These are phyloP conservation scores for Chrysoporthe puriensis DNA, from an alignment of 2,329 filamentous ascomycete species.

Conservation along the genomic window DNA sequence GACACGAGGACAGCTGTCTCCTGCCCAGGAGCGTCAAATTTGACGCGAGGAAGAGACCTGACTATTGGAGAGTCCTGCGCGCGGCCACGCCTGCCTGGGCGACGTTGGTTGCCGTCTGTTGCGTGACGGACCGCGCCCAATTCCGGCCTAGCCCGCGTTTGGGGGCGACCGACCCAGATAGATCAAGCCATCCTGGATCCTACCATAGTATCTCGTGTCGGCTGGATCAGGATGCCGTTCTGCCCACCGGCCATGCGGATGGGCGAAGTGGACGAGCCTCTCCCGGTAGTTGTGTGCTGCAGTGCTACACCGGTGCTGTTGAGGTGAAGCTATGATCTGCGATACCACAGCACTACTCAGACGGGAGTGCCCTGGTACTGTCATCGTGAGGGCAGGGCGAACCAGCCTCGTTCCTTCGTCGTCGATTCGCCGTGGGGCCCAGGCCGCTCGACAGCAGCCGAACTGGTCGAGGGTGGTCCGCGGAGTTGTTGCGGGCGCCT, in stretches of 20 bases:
- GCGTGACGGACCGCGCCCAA: conserved; percentile 7
- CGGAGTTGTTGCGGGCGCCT: neutral
- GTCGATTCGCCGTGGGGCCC: neutral
- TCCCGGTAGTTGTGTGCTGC: no score
- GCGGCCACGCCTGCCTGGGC: neutral
- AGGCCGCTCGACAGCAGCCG: neutral
- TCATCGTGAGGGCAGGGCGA: neutral
- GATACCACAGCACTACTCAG: neutral
- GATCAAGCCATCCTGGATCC: conserved; percentile 2
- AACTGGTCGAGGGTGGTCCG: neutral
- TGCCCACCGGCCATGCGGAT: neutral
- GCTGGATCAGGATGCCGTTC: neutral
- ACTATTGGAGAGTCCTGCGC: neutral
- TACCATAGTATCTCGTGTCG: neutral
- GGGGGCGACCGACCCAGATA: conserved; percentile 3
- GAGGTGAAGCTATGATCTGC: no score
- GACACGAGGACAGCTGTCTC: neutral
- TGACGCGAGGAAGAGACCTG: neutral
- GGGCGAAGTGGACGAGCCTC: neutral
- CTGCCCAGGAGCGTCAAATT: neutral
- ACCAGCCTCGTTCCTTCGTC: neutral
- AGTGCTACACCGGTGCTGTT: no score
- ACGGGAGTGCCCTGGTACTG: neutral
- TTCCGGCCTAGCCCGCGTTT: conserved; percentile 4
- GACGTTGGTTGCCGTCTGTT: conserved; percentile 3